A percentile compares a stretch with the other conserved stretches of the same genome.
Conservation (phyloP, 352 stramenopile genomes). For the Elongisporangium anandrum region DNA sequence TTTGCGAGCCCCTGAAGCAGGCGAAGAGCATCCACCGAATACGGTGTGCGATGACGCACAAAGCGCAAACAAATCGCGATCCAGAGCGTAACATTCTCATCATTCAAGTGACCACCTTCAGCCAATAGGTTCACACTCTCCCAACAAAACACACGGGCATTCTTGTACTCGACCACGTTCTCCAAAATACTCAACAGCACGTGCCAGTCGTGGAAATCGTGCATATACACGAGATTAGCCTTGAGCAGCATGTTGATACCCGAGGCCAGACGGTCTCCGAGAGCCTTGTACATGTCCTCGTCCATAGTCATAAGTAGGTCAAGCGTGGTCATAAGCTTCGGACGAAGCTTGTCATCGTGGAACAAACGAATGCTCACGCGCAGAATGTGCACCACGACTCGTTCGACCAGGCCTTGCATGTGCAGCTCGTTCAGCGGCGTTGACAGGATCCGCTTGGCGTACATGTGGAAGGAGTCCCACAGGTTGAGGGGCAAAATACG, state of each 20-base stretch:
- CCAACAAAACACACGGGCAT: constrained; percentile 64
- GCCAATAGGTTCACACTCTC: constrained; percentile 71
- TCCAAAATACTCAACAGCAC: constrained; percentile 69
- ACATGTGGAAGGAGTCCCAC: constrained; percentile 79
- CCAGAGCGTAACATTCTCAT: constrained; percentile 80
- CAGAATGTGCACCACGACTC: constrained; percentile 82
- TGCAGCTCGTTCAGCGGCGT: constrained; percentile 68
- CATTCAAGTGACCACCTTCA: constrained; percentile 64
- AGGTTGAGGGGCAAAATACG: constrained; percentile 67
- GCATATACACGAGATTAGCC: constrained; percentile 87
- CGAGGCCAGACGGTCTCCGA: constrained; percentile 76
- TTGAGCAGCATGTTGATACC: constrained; percentile 84
- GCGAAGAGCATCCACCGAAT: constrained; percentile 70
- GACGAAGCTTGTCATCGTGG: constrained; percentile 76
- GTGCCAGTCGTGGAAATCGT: constrained; percentile 79
- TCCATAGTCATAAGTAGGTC: constrained; percentile 73
- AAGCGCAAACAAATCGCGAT: constrained; percentile 78
- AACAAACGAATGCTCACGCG: constrained; percentile 85
- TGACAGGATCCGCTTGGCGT: constrained; percentile 70
- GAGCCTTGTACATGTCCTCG: constrained; percentile 71
- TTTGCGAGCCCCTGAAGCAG: constrained; percentile 71
- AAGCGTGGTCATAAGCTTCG: constrained; percentile 78
- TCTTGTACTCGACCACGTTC: constrained; percentile 77
- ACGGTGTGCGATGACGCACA: constrained; percentile 72
- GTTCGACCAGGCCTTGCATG: constrained; percentile 76